Percentiles rank a stretch among this genome's conserved stretches.
Evolutionary conservation across 768 basidiomycete species (phyloP).

Genomic region (Infundibulicybe gibba): DNA sequence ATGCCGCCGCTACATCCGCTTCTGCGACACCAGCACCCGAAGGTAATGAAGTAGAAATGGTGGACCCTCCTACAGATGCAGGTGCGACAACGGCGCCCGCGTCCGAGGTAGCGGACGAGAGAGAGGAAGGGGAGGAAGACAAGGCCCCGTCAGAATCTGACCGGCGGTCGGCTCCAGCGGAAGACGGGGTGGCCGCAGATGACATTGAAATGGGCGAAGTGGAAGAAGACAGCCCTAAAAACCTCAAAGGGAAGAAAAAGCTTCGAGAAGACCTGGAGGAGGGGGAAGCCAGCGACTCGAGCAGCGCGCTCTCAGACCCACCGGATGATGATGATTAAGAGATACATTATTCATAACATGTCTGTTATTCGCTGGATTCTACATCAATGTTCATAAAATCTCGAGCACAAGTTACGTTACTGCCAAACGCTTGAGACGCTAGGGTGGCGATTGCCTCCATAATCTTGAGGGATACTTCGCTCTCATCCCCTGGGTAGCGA

Average conservation of each 20-base stretch:
- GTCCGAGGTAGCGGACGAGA: slow-evolving; percentile 20
- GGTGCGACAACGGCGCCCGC: slow-evolving; percentile 1
- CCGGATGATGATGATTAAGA: slow-evolving; percentile 46
- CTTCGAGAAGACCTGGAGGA: slow-evolving; percentile 75
- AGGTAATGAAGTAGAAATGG: slow-evolving; percentile 9
- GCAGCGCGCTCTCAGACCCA: slow-evolving; percentile 74
- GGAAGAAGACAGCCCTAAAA: slow-evolving; percentile 59
- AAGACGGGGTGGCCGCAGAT: slow-evolving; percentile 34
- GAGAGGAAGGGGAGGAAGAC: slow-evolving; percentile 38
- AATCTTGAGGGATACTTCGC: slow-evolving; percentile 41
- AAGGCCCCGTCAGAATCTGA: slow-evolving; percentile 14
- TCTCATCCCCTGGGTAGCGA: slow-evolving; percentile 68
- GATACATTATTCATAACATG: slow-evolving; percentile 11
- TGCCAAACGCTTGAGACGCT: slow-evolving; percentile 50
- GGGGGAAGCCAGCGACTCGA: slow-evolving; percentile 81
- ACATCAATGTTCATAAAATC: slow-evolving; percentile 75
- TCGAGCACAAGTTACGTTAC: slow-evolving; percentile 65
- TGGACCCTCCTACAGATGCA: slow-evolving; percentile 8
- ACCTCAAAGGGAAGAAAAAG: slow-evolving; percentile 48
- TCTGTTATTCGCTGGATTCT: slow-evolving; percentile 24
- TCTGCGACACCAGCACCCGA: slow-evolving; percentile 51
- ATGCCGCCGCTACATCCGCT: slow-evolving; percentile 24
- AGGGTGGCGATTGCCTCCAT: slow-evolving; percentile 63
- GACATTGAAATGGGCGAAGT: slow-evolving; percentile 95
- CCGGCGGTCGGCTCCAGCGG: slow-evolving; percentile 11